Conservation (phyloP, 768 basidiomycete genomes). For the Rhizopogon rudus region DNA sequence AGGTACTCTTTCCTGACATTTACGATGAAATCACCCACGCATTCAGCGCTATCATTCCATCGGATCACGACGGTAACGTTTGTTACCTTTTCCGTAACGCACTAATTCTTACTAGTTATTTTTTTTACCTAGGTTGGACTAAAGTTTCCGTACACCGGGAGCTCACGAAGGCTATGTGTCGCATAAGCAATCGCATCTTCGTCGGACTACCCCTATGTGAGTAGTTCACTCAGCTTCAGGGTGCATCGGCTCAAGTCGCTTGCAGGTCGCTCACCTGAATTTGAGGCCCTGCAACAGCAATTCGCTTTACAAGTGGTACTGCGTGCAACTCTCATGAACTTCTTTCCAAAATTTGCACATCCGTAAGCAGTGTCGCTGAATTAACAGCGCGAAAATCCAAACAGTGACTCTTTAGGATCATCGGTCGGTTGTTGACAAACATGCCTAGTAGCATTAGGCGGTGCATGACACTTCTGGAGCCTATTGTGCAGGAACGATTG, state of each 20-base stretch:
- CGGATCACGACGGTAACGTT: constrained; percentile 13
- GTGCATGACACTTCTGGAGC: constrained; percentile 25
- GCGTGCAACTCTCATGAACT: constrained; percentile 27
- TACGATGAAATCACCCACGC: constrained; percentile 28
- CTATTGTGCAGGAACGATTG: constrained; percentile 29
- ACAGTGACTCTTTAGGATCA: constrained; percentile 19
- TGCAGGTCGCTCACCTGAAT: constrained; percentile 32
- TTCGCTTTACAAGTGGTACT: constrained; percentile 30
- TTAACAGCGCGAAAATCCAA: constrained; percentile 8
- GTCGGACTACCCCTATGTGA: constrained; percentile 35
- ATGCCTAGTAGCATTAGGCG: constrained; percentile 24
- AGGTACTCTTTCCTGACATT: constrained; percentile 26
- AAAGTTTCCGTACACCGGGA: constrained; percentile 21
- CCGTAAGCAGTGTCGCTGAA: constrained; percentile 22
- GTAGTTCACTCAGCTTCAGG: constrained; percentile 5
- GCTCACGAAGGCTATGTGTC: constrained; percentile 28
- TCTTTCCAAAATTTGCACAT: constrained; percentile 29
- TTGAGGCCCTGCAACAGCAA: constrained; percentile 26
- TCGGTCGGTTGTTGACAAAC: constrained; percentile 28
- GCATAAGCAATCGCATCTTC: constrained; percentile 37
- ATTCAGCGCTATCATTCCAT: constrained; percentile 25
- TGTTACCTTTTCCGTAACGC: constrained; percentile 2
- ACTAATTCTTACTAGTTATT: constrained; percentile 3
- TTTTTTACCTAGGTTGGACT: constrained; percentile 22
- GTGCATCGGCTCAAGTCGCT: constrained; percentile 3